phyloP scores from a whole-genome alignment of 179 eudicot genomes.

The Drosera spatulata region DNA sequence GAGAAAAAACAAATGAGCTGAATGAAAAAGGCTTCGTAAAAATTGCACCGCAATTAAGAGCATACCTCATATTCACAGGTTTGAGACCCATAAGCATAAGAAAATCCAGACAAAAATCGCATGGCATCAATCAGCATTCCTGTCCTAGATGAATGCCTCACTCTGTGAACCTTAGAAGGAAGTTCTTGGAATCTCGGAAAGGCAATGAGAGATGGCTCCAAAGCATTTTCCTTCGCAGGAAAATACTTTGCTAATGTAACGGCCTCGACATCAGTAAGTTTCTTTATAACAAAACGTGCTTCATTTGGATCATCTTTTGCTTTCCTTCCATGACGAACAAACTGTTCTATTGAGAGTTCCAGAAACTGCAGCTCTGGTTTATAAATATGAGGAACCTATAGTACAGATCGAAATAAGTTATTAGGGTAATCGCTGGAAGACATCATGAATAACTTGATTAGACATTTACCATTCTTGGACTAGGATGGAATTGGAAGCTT shows the following conservation, averaged over 20 bases:
- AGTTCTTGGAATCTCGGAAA: constrained; percentile 84
- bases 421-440: not conserved
- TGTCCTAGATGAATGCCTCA: constrained; percentile 76
- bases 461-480: constrained; percentile 81
- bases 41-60: constrained; percentile 3
- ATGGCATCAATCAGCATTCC: constrained; percentile 73
- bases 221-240: constrained; percentile 23
- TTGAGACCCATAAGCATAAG: constrained; percentile 22
- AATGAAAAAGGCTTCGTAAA: no score
- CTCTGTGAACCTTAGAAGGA: constrained; percentile 62
- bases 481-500: constrained; percentile 75
- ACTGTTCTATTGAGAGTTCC: constrained; percentile 61
- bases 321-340: constrained; percentile 59
- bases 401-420: constrained; percentile 1
- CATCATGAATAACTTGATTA: not conserved
- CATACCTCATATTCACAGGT: constrained; percentile 31
- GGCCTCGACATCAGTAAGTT: constrained; percentile 49
- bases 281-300: constrained; percentile 21
- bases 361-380: constrained; percentile 55
- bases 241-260: constrained; percentile 51
- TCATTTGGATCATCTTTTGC: constrained; percentile 29
- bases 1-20: not conserved
- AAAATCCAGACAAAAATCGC: constrained; percentile 56
- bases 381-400: constrained; percentile 66
- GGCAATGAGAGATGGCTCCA: constrained; percentile 90